A percentile compares a stretch with the other conserved stretches of the same genome.
phyloP scores from a whole-genome alignment of 345 rosid species.

The Melaleuca quinquenervia region DNA sequence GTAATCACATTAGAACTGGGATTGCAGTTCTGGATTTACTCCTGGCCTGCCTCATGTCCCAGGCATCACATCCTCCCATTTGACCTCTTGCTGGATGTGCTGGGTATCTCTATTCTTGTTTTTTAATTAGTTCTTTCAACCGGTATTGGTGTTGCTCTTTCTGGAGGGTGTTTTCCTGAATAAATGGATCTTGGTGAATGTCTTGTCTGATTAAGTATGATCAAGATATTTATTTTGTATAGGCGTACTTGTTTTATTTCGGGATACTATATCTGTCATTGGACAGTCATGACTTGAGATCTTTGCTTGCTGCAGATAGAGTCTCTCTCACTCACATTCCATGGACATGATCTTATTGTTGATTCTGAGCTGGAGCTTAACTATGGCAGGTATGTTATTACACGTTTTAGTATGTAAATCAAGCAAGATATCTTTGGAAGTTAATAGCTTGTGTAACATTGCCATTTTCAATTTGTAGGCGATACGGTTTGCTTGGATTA shows the following conservation, averaged over 20 bases:
- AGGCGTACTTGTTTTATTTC: background rate
- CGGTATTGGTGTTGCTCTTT: background rate
- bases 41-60: background rate
- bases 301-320: constrained; percentile 63
- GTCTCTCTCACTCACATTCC: constrained; percentile 90
- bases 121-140: background rate
- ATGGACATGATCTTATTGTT: constrained; percentile 91
- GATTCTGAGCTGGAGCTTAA: constrained; percentile 94
- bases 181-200: background rate
- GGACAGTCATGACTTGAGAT: background rate
- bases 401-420: background rate
- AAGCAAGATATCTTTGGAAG: background rate
- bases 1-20: background rate
- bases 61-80: background rate
- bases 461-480: constrained; percentile 25
- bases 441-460: background rate
- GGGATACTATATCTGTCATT: background rate
- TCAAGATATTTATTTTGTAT: background rate
- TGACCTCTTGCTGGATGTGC: background rate
- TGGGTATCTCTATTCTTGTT: background rate
- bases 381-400: constrained; percentile 55
- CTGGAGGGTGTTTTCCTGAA: background rate
- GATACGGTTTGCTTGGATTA: constrained; percentile 93
- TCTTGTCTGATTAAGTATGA: background rate
- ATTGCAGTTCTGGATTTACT: background rate